These are phyloP conservation scores for Fusarium sterilihyphosum DNA, from an alignment of 2,329 filamentous ascomycete species.

Conservation along the genomic window DNA sequence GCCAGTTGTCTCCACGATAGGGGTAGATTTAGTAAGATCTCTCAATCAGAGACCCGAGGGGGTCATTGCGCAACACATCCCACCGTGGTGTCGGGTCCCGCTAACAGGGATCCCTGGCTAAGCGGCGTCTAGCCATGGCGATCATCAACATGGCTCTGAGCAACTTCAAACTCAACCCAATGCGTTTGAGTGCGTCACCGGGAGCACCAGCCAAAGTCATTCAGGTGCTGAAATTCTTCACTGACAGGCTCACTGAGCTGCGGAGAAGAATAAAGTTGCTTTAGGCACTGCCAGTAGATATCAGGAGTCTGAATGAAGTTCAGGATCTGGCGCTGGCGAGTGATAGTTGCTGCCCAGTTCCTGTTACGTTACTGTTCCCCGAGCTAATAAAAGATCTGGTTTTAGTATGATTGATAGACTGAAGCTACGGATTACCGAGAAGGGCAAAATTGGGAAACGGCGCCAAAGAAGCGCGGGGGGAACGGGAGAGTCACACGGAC, in stretches of 20 bases:
- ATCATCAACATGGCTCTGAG: slow-evolving; percentile 23
- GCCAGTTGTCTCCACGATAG: background rate
- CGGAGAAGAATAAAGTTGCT: background rate
- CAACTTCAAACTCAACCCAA: background rate
- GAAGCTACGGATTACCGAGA: slow-evolving; percentile 18
- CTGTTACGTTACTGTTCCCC: background rate
- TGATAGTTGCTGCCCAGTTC: background rate
- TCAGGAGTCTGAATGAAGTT: background rate
- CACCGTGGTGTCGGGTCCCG: slow-evolving; percentile 37
- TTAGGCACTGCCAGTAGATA: background rate
- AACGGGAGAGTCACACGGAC: slow-evolving; percentile 19
- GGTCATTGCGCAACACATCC: slow-evolving; percentile 33
- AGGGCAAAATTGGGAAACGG: slow-evolving; percentile 4
- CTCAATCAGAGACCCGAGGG: background rate
- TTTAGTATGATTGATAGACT: background rate
- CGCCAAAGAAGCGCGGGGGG: slow-evolving; percentile 18
- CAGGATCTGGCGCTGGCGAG: background rate
- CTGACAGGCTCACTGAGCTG: background rate
- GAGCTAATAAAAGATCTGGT: background rate
- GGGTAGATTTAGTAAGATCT: background rate
- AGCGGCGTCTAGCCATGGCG: slow-evolving; percentile 13
- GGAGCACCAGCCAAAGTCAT: background rate
- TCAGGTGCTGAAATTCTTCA: background rate
- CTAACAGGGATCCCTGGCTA: slow-evolving; percentile 14
- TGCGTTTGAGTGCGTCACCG: slow-evolving; percentile 9